These are phyloP conservation scores for Zangia roseola DNA, from an alignment of 768 basidiomycete genomes.

Conservation along the genomic window DNA sequence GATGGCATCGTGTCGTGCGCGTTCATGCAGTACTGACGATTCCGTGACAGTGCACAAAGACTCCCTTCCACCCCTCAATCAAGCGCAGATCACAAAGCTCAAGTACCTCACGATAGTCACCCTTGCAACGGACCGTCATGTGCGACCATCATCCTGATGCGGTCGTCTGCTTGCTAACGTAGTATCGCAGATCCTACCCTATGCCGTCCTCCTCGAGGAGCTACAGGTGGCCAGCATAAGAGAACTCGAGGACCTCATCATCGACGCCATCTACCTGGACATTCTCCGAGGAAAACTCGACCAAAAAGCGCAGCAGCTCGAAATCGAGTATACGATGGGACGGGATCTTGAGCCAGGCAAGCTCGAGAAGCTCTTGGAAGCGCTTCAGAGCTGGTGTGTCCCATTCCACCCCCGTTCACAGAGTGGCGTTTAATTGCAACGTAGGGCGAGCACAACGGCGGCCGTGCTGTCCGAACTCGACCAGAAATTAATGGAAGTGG, in stretches of 20 bases:
- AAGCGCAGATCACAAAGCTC: conserved; percentile 79
- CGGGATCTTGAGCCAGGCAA: conserved; percentile 83
- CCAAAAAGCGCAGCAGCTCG: conserved; percentile 85
- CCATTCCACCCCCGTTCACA: not conserved
- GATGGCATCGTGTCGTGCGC: conserved; percentile 13
- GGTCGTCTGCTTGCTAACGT: not conserved
- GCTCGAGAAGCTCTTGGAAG: conserved; percentile 55
- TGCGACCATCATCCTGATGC: conserved; percentile 36
- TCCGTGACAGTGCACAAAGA: conserved; percentile 58
- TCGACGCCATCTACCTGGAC: conserved; percentile 93
- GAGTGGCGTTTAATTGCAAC: conserved; percentile 5
- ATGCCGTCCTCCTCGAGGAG: conserved; percentile 63
- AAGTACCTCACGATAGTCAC: conserved; percentile 92
- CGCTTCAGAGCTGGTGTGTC: conserved; percentile 66
- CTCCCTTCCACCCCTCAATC: conserved; percentile 62
- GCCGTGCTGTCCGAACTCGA: conserved; percentile 73
- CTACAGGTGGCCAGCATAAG: conserved; percentile 80
- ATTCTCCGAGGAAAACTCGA: conserved; percentile 89
- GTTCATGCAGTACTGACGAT: conserved; percentile 1
- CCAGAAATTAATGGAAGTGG: conserved; percentile 59
- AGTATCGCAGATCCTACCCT: conserved; percentile 69
- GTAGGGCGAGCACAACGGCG: conserved; percentile 70
- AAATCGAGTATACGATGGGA: conserved; percentile 92
- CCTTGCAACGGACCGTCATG: conserved; percentile 73
- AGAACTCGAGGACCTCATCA: conserved; percentile 94